Evolutionary conservation across 345 rosid species (phyloP).

Genomic region (Sonneratia alba): DNA sequence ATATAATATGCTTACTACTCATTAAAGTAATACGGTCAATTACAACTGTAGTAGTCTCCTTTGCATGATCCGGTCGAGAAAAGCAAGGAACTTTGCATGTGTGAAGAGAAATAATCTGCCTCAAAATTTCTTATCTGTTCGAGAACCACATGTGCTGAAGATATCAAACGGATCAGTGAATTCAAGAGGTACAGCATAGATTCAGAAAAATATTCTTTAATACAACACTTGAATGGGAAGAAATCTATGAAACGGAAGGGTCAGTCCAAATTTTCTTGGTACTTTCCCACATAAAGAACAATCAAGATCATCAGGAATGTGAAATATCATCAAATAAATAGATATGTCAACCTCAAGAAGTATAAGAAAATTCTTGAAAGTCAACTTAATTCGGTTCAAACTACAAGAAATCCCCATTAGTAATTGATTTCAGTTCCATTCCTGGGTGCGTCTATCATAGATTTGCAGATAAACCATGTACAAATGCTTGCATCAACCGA

Average conservation of each 20-base stretch:
- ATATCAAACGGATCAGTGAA: neutral
- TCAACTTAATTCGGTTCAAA: neutral
- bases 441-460: neutral
- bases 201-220: neutral
- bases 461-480: neutral
- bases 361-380: neutral
- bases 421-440: neutral
- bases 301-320: neutral
- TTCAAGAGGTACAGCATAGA: neutral
- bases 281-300: neutral
- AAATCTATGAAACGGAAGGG: neutral
- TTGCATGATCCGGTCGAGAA: neutral
- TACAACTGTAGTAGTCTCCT: neutral
- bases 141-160: neutral
- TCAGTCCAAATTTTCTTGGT: neutral
- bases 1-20: neutral
- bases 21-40: conserved; percentile 3
- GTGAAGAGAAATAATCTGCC: neutral
- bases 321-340: neutral
- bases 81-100: neutral
- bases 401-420: neutral
- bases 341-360: neutral
- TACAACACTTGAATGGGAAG: neutral
- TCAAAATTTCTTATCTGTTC: neutral
- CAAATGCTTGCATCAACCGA: neutral